Evolutionary conservation across 2,329 filamentous ascomycete species (phyloP).

Genomic region (Colletotrichum truncatum): DNA sequence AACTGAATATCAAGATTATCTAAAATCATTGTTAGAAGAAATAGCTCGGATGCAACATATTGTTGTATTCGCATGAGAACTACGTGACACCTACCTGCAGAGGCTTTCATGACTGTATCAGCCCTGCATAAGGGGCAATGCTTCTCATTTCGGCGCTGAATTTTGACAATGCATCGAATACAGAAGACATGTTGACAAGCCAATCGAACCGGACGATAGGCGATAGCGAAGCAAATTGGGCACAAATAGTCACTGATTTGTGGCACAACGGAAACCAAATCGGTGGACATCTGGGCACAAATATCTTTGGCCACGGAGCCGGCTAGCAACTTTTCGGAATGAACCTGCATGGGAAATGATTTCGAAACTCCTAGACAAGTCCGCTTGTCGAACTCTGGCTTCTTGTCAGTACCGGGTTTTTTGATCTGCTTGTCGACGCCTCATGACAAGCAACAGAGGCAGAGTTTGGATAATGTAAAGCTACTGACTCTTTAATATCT

Average conservation of each 20-base stretch:
- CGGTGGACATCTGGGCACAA: constrained; percentile 76
- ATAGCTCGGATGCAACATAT: too few species aligned
- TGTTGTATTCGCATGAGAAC: not conserved
- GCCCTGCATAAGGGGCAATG: constrained; percentile 81
- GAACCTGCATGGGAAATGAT: constrained; percentile 67
- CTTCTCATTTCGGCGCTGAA: constrained; percentile 75
- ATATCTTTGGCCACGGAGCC: constrained; percentile 78
- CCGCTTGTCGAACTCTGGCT: constrained; percentile 84
- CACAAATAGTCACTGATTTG: constrained; percentile 87
- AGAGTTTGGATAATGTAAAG: constrained; percentile 1
- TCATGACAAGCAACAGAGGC: too few species aligned
- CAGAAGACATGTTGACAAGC: constrained; percentile 83
- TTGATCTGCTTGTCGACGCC: constrained; percentile 25
- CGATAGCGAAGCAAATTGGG: constrained; percentile 80
- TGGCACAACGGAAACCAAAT: constrained; percentile 78
- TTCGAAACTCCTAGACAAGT: constrained; percentile 77
- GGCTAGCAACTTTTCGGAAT: constrained; percentile 68
- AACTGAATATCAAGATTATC: constrained; percentile 77
- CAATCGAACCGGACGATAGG: constrained; percentile 84
- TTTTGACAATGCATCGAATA: constrained; percentile 82
- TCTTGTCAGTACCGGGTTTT: not conserved
- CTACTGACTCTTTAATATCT: constrained; percentile 82
- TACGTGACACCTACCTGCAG: constrained; percentile 60
- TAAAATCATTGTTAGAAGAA: too few species aligned
- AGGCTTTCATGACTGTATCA: constrained; percentile 75